Percentiles rank a stretch among this genome's conserved stretches.
These are phyloP conservation scores for Sporobolomyces pararoseus DNA, from an alignment of 768 basidiomycete species.

Conservation along the genomic window DNA sequence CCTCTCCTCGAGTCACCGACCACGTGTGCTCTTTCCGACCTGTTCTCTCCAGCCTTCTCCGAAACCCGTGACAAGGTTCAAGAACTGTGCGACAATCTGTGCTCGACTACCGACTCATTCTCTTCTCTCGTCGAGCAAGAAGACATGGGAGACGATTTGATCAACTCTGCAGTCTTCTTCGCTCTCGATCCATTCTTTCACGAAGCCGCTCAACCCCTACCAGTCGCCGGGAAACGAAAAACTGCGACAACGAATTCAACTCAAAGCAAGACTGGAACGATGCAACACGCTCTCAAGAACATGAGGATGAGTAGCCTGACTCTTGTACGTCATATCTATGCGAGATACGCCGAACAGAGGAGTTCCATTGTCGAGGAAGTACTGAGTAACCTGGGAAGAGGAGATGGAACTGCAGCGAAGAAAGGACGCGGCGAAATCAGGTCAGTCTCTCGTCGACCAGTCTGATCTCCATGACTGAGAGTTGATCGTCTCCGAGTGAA, in stretches of 20 bases:
- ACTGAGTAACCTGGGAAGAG: conserved; percentile 61
- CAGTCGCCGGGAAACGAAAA: conserved; percentile 53
- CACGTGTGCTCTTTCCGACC: conserved; percentile 25
- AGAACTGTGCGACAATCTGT: conserved; percentile 64
- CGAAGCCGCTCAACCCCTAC: conserved; percentile 55
- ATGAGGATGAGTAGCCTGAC: conserved; percentile 75
- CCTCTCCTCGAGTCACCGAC: conserved; percentile 71
- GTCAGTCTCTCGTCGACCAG: conserved; percentile 52
- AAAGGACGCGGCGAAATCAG: conserved; percentile 84
- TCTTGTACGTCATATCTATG: conserved; percentile 84
- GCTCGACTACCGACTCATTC: conserved; percentile 68
- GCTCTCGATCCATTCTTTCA: conserved; percentile 92
- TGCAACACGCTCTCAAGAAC: conserved; percentile 73
- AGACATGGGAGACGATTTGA: conserved; percentile 81
- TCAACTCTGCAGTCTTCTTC: conserved; percentile 88
- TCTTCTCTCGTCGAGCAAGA: conserved; percentile 69
- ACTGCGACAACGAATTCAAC: conserved; percentile 60
- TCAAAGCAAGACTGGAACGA: conserved; percentile 42
- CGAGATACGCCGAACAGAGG: conserved; percentile 81
- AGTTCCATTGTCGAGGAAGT: conserved; percentile 99
- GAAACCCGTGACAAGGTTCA: conserved; percentile 38
- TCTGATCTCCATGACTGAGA: background rate
- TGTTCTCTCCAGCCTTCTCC: conserved; percentile 18
- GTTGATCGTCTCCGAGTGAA: background rate
- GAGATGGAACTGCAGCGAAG: conserved; percentile 71